Evolutionary conservation across 2,329 filamentous ascomycete species (phyloP), one percentile per base, ranked within the genome.

Genomic region (Hypomyces perniciosus): DNA sequence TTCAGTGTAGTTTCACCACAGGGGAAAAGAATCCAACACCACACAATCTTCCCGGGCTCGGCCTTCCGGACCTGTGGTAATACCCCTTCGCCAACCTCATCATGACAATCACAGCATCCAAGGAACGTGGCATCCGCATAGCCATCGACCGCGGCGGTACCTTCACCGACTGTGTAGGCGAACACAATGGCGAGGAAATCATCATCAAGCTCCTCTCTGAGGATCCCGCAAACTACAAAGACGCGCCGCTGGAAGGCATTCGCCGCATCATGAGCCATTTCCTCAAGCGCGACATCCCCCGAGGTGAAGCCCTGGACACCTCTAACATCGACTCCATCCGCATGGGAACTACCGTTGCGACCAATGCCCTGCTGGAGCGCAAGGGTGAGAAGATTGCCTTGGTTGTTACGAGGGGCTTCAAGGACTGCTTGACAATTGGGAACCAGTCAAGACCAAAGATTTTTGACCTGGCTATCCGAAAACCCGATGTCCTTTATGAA

Each of bases 291-390:
- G 84, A 92, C 4, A 90, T 95, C 41, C 88, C 88, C 4, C 83
- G 90, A 44, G 90, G 89, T 28, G 76, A 90, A 64, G 74, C 86
- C 1, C 73, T 96, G 7, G 90, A 96, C 66, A 96, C 90, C 1
- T 81, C 83, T 13, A 72, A 84, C 62, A 95, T 96, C 59, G 88
- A 93, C 59, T 90, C 87, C 50, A 96, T 96, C 65, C 85, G 91
- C 44, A 96, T 96, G 91, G 91, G 91, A 41, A 96, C 91, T 1
- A 96, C 91, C 0, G 90, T 96, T 9, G 91, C 91, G 8, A 96
- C 91, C 1, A 96, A 96, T 67, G 91, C 91, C 0, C 71, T 96
- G 50, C 76, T 96, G 2, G 91, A 96, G 68, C 77, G 91, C 52
- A 96, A 96, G 68, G 91, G 91, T 44, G 90, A 95, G 71, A 83